Evolutionary conservation across 257 asterid genomes (phyloP), one percentile per base, ranked within the genome.

Genomic region (Lithospermum erythrorhizon): DNA sequence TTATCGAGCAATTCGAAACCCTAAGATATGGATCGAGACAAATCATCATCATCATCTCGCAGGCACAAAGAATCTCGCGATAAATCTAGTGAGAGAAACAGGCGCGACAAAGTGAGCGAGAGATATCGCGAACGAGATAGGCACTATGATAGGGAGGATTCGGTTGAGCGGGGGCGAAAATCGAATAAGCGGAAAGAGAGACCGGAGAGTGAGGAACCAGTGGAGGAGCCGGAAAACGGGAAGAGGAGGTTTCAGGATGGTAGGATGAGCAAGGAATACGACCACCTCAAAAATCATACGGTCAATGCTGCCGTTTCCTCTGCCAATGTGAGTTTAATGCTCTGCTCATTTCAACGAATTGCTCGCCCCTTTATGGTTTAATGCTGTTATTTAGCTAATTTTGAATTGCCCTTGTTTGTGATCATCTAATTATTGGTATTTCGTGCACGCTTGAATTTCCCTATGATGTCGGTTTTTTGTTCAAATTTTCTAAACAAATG

Each of bases 131-230:
- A n/a, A n/a, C n/a, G n/a, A n/a, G n/a, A n/a, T n/a, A n/a, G n/a
- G n/a, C n/a, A n/a, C n/a, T n/a, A n/a, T n/a, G 80, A 74, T 60
- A 69, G 87, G 74, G 97, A 80, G 74, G 84, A 68, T 35, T 85
- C 83, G 6, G 72, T 67, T 49, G 95, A 83, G 73, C 55, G 48
- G 83, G 76, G 54, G 83, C 81, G 64, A 55, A 54, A 57, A 47
- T 81, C 77, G 17, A 41, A 14, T 41, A 41, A 41, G 18, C 49
- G 49, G 49, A 41, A 41, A 14, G 49, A 41, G 49, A 41, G 49
- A 62, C 85, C 66, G 72, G 94, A 68, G 58, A 65, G 52, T 18
- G 49, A 30, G 29, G 62, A 61, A 21, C 70, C 58, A 55, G 60
- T 24, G 60, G 49, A 14, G 17, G 59, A 41, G n/a, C n/a, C n/a